Evolutionary conservation across 2,329 filamentous ascomycete species (phyloP), one percentile per base, ranked within the genome.

Genomic region (Keithomyces neogunnii): DNA sequence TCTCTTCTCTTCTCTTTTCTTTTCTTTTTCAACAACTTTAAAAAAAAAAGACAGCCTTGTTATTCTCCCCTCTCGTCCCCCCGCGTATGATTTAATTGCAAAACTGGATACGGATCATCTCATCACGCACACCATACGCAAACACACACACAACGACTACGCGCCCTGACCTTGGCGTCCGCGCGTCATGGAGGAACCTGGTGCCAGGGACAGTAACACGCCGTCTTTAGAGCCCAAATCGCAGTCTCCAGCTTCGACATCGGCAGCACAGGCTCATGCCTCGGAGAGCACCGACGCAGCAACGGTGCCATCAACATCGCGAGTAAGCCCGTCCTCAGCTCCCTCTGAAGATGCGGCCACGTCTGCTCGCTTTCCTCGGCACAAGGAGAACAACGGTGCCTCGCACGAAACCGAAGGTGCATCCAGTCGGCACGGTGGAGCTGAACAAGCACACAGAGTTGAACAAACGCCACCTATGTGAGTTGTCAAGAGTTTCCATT

Each of bases 141-240:
- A 11, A 44, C 40, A 13, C n/a, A 39, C 36, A 28, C 40, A 44
- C 30, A 44, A 26, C 40, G 40, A 30, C 30, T 44, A 30, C 40
- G 40, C 40, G 30, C 28, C 11, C 26, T 43, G 8, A 9, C 46
- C 31, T 33, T 33, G 13, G 36, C 45, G 26, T 10, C 38, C 32
- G 35, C 28, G 46, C 30, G 49, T 43, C 52, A 54, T 51, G 52
- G 49, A 51, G 49, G 49, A 51, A n/a, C 40, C 44, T 47, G 49
- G 28, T 38, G 42, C 49, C n/a, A 53, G 19, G 3, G 47, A 45
- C 36, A 47, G 10, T 39, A 48, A 38, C 45, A 48, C 50, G 13
- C 48, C 45, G 45, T 36, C 48, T 39, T 32, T 33, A 5, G 51
- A 44, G 45, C 40, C 26, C 8, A 48, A 9, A 29, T 47, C 43